A percentile compares a stretch with the other conserved stretches of the same genome.
Conservation (phyloP, 2,329 filamentous ascomycete species). For the Drechslerella dactyloides region DNA sequence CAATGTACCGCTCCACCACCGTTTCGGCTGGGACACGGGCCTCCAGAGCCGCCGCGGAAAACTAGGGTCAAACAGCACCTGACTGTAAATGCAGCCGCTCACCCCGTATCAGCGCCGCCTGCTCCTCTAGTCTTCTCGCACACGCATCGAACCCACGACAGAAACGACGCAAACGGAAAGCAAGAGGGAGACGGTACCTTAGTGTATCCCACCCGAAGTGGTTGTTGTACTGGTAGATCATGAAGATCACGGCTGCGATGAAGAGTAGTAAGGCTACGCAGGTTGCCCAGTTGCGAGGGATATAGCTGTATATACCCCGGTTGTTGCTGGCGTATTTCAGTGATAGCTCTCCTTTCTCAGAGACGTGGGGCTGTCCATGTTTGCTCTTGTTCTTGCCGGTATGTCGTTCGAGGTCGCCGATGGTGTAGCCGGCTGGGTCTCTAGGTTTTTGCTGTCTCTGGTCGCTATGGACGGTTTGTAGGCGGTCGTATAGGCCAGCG, state of each 20-base stretch:
- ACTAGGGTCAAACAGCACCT: background rate
- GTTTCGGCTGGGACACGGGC: too few species aligned
- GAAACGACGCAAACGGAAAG: background rate
- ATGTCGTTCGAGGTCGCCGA: too few species aligned
- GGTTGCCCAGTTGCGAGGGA: too few species aligned
- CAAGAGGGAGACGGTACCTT: background rate
- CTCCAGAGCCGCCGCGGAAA: background rate
- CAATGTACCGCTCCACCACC: background rate
- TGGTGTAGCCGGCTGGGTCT: too few species aligned
- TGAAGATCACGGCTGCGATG: background rate
- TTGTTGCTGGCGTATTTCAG: too few species aligned
- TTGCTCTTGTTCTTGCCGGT: too few species aligned
- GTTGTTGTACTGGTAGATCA: background rate
- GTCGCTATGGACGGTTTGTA: too few species aligned
- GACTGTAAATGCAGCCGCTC: background rate
- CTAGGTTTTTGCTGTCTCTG: too few species aligned
- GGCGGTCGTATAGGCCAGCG: too few species aligned
- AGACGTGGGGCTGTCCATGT: too few species aligned
- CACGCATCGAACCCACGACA: background rate
- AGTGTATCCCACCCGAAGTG: background rate
- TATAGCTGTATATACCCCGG: too few species aligned
- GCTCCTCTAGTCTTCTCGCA: background rate
- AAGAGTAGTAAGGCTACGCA: background rate
- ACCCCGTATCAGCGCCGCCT: background rate
- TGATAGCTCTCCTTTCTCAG: too few species aligned